Percentiles rank a stretch among this genome's conserved stretches.
These are phyloP conservation scores for Haplographium delicatum DNA, from an alignment of 495 filamentous ascomycete genomes.

Conservation along the genomic window DNA sequence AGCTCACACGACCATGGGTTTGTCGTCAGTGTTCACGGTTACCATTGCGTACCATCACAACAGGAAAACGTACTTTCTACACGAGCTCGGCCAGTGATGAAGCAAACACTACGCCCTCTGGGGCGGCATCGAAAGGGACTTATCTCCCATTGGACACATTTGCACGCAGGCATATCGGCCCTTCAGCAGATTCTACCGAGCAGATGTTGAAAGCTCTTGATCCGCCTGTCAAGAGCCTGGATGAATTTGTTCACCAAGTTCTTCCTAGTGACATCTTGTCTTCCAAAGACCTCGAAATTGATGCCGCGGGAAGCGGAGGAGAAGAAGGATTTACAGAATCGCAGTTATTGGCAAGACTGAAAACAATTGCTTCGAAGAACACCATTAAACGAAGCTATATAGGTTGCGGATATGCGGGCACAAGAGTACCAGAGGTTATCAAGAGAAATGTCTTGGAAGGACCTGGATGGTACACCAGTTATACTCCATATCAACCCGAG, in stretches of 20 bases:
- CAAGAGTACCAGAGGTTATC: slow-evolving; percentile 84
- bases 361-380: slow-evolving; percentile 61
- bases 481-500: slow-evolving; percentile 97
- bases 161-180: slow-evolving; percentile 86
- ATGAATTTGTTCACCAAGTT: slow-evolving; percentile 87
- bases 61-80: slow-evolving; percentile 19
- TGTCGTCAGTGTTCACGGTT: slow-evolving; percentile 2
- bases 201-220: slow-evolving; percentile 80
- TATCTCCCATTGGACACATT: slow-evolving; percentile 54
- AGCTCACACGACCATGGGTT: slow-evolving; percentile 17
- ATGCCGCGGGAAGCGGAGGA: slow-evolving; percentile 31
- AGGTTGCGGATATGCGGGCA: slow-evolving; percentile 83
- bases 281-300: slow-evolving; percentile 51
- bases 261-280: slow-evolving; percentile 82
- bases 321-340: slow-evolving; percentile 61
- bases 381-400: slow-evolving; percentile 64
- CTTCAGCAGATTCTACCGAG: slow-evolving; percentile 62
- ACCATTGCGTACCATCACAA: not conserved
- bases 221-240: slow-evolving; percentile 66
- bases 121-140: slow-evolving; percentile 2
- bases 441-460: slow-evolving; percentile 91
- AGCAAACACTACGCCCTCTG: slow-evolving; percentile 1
- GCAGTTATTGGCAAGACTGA: slow-evolving; percentile 57
- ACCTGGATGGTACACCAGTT: slow-evolving; percentile 98
- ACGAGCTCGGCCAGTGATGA: slow-evolving; percentile 25